phyloP scores from a whole-genome alignment of 768 basidiomycete species.

The Leccinum incarnatum region DNA sequence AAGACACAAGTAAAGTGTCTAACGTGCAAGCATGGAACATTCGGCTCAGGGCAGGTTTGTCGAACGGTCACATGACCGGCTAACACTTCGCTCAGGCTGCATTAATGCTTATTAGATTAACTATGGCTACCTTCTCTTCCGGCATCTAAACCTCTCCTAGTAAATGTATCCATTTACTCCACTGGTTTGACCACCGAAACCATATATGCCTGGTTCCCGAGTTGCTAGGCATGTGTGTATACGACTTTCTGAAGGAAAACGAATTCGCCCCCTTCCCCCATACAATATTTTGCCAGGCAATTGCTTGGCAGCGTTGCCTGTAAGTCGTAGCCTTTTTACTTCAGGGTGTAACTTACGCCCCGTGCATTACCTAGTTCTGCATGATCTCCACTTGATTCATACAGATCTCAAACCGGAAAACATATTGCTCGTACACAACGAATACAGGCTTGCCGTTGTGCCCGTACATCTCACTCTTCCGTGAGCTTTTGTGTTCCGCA shows the following conservation, averaged over 20 bases:
- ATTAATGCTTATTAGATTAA: not conserved
- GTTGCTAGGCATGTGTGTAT: constrained; percentile 94
- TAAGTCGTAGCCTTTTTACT: constrained; percentile 42
- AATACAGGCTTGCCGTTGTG: constrained; percentile 60
- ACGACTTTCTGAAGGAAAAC: constrained; percentile 98
- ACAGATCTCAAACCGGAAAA: constrained; percentile 99
- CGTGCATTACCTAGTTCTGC: constrained; percentile 61
- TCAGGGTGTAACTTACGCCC: constrained; percentile 1
- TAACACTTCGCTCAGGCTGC: not conserved
- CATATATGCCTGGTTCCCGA: constrained; percentile 98
- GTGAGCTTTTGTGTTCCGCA: constrained; percentile 53
- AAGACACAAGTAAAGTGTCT: not conserved
- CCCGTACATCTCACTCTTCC: constrained; percentile 55
- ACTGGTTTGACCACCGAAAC: constrained; percentile 96
- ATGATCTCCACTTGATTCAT: constrained; percentile 88
- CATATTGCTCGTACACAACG: constrained; percentile 88
- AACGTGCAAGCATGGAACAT: constrained; percentile 11
- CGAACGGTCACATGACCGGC: constrained; percentile 14
- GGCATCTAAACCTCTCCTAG: constrained; percentile 53
- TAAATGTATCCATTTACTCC: constrained; percentile 95
- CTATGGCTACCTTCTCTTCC: constrained; percentile 38
- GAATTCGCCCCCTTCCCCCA: constrained; percentile 94
- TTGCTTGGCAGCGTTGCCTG: constrained; percentile 91
- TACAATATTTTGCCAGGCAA: constrained; percentile 92
- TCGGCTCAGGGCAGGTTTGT: constrained; percentile 27